Percentiles rank a stretch among this genome's conserved stretches.
These are phyloP conservation scores for Serendipita indica DNA, from an alignment of 768 basidiomycete genomes.

Conservation along the genomic window DNA sequence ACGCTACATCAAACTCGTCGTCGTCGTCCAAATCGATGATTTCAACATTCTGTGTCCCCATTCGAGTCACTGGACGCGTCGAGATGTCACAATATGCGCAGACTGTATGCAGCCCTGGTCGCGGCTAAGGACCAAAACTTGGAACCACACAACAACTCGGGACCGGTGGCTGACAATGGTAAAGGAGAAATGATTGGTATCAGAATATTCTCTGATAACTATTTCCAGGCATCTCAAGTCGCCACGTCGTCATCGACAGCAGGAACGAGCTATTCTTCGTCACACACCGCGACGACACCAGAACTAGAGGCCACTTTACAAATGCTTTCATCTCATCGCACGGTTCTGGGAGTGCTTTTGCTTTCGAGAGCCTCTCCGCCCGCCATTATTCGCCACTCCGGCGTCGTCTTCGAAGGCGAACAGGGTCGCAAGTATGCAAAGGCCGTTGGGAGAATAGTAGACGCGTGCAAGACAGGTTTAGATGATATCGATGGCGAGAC, in stretches of 20 bases:
- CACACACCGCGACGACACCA: conserved; percentile 34
- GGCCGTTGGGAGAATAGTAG: conserved; percentile 60
- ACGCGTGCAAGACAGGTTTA: conserved; percentile 60
- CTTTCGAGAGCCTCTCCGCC: conserved; percentile 37
- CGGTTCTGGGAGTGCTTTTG: conserved; percentile 77
- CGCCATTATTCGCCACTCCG: conserved; percentile 67
- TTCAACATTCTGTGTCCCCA: too few relatives aligned
- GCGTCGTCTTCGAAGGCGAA: conserved; percentile 75
- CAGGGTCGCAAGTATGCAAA: conserved; percentile 62
- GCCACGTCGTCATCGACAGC: neutral
- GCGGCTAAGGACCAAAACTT: too few relatives aligned
- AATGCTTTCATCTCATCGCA: conserved; percentile 62
- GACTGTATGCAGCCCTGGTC: too few relatives aligned
- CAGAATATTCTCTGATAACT: too few relatives aligned
- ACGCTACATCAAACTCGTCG: too few relatives aligned
- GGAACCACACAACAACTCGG: too few relatives aligned
- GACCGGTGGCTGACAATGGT: too few relatives aligned
- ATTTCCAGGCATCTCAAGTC: neutral
- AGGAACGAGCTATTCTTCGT: neutral
- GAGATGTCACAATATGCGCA: too few relatives aligned
- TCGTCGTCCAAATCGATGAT: too few relatives aligned
- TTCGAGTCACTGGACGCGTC: too few relatives aligned
- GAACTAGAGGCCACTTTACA: conserved; percentile 72
- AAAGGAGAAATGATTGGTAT: too few relatives aligned
- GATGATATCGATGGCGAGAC: conserved; percentile 57